phyloP scores from a whole-genome alignment of 306 rosid genomes.

The Rosa persica region DNA sequence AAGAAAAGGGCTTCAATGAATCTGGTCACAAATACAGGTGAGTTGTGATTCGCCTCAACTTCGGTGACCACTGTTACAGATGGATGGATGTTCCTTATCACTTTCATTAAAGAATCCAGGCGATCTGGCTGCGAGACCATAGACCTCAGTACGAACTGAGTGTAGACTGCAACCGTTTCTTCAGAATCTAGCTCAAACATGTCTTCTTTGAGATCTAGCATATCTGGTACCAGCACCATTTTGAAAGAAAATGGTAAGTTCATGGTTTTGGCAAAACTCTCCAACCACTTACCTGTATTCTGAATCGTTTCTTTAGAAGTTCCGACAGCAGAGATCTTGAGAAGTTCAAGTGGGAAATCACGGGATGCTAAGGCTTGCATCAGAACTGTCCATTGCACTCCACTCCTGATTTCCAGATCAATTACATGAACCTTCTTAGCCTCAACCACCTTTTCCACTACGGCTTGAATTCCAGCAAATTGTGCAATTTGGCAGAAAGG shows the following conservation, averaged over 20 bases:
- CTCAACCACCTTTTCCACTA: conserved; percentile 29
- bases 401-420: conserved; percentile 32
- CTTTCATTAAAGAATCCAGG: conserved; percentile 50
- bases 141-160: conserved; percentile 24
- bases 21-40: conserved; percentile 53
- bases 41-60: conserved; percentile 60
- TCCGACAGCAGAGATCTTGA: conserved; percentile 37
- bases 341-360: conserved; percentile 30
- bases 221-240: conserved; percentile 43
- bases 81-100: conserved; percentile 43
- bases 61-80: conserved; percentile 47
- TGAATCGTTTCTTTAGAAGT: conserved; percentile 22
- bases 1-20: conserved; percentile 65
- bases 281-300: conserved; percentile 31
- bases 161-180: conserved; percentile 46
- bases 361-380: conserved; percentile 41
- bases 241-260: conserved; percentile 51
- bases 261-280: conserved; percentile 37
- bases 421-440: conserved; percentile 42
- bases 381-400: conserved; percentile 36
- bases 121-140: conserved; percentile 41
- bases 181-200: conserved; percentile 39
- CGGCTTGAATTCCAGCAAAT: conserved; percentile 41
- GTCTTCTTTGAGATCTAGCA: conserved; percentile 41
- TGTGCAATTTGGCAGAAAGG: conserved; percentile 31